Percentiles rank a stretch among this genome's conserved stretches.
Conservation (phyloP, 768 basidiomycete species). For the Pleurotus tuoliensis region DNA sequence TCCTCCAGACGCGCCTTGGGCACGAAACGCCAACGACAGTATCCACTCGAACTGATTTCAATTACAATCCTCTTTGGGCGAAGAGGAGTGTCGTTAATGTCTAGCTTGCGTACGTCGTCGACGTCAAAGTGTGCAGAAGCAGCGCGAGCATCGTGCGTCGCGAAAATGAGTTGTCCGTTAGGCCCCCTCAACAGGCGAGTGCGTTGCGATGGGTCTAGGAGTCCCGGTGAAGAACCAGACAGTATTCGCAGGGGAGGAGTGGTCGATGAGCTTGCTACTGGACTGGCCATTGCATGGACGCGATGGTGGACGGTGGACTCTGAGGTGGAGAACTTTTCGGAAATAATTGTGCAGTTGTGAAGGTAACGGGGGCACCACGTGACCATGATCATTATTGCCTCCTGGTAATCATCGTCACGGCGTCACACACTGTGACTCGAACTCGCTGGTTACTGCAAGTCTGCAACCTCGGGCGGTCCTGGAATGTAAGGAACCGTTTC, state of each 20-base stretch:
- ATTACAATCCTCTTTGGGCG: constrained; percentile 72
- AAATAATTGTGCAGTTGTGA: background rate
- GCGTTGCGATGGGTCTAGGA: constrained; percentile 60
- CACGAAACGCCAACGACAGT: constrained; percentile 71
- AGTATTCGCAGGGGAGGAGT: background rate
- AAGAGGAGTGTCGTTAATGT: constrained; percentile 40
- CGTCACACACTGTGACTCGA: no score
- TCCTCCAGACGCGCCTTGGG: constrained; percentile 60
- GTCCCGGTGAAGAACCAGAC: constrained; percentile 52
- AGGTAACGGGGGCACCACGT: no score
- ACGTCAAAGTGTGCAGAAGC: constrained; percentile 41
- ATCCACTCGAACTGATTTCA: constrained; percentile 55
- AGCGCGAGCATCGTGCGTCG: constrained; percentile 67
- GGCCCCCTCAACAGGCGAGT: constrained; percentile 57
- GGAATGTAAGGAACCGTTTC: no score
- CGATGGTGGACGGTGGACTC: background rate
- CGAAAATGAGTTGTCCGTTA: constrained; percentile 63
- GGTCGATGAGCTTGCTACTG: background rate
- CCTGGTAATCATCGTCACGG: no score
- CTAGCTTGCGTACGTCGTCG: constrained; percentile 36
- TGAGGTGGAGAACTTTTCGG: background rate
- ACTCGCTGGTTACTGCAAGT: no score
- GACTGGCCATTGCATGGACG: background rate
- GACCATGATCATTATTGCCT: no score
- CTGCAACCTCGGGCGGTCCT: no score